phyloP scores from a whole-genome alignment of 2,329 filamentous ascomycete genomes.

The Aspergillus sp. region DNA sequence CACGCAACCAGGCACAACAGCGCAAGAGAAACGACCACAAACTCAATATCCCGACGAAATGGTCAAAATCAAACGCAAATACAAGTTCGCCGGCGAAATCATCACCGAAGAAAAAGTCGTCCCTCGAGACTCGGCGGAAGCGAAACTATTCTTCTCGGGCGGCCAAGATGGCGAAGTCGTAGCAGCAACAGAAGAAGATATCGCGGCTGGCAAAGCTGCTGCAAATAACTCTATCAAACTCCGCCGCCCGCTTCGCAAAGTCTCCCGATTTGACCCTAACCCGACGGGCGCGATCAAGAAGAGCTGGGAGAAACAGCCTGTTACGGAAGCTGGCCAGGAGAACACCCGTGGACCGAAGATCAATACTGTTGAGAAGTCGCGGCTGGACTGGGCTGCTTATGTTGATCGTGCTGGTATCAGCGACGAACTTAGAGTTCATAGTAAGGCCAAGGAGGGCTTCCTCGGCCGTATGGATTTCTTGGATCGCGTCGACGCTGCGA shows the following conservation, averaged over 20 bases:
- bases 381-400: slow-evolving; percentile 65
- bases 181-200: slow-evolving; percentile 23
- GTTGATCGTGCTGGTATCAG: slow-evolving; percentile 62
- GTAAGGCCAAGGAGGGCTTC: slow-evolving; percentile 63
- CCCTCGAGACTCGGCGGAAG: slow-evolving; percentile 55
- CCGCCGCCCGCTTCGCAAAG: slow-evolving; percentile 42
- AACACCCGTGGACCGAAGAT: slow-evolving; percentile 56
- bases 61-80: slow-evolving; percentile 57
- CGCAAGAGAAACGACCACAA: slow-evolving; percentile 9
- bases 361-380: slow-evolving; percentile 66
- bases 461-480: slow-evolving; percentile 64
- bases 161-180: slow-evolving; percentile 38
- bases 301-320: slow-evolving; percentile 43
- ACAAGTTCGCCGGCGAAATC: slow-evolving; percentile 57
- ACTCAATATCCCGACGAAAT: slow-evolving; percentile 40
- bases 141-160: slow-evolving; percentile 51
- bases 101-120: slow-evolving; percentile 56
- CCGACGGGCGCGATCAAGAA: slow-evolving; percentile 44
- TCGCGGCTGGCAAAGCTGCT: slow-evolving; percentile 13
- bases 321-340: slow-evolving; percentile 23
- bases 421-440: slow-evolving; percentile 61
- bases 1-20: background rate
- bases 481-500: slow-evolving; percentile 55
- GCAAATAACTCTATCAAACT: slow-evolving; percentile 24
- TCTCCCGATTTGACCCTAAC: slow-evolving; percentile 50